Evolutionary conservation across 1,284 basidiomycete species (phyloP), one percentile per base, ranked within the genome.

Genomic region (Vanrija humicola): DNA sequence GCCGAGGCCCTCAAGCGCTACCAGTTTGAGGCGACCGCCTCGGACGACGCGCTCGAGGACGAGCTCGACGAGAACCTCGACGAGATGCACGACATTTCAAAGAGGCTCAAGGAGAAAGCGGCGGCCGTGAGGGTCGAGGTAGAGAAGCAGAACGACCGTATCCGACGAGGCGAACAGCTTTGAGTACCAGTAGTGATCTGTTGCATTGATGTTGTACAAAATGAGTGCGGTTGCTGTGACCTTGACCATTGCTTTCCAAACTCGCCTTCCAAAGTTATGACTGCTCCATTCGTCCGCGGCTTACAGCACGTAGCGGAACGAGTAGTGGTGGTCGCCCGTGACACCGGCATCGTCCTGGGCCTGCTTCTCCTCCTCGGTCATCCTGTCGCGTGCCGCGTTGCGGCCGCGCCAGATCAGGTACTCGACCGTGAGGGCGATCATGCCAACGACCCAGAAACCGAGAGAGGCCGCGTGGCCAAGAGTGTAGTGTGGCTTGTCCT

Each of bases 1-100:
- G 46, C 47, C 43, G 54, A 49, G 47, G 43, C 40, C 43, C 60
- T 56, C 54, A 48, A 56, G 68, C 83, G 89, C 26, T 98, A 86
- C 75, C 94, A 98, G 75, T 98, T 98, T 67, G 95, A 98, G 64
- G 86, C 86, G n/a, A 89, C 86, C 38, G 89, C 83, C 16, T 92
- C 89, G n/a, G 96, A 99, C 69, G 94, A 98, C 69, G 93, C 96
- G 77, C 69, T 84, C 47, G 83, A 84, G 65, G 79, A 83, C 59
- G 82, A 94, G 73, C 72, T 98, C 23, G 95, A 98, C 67, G 84
- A 85, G 62, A 98, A 98, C 74, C 78, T 99, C 48, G 86, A 92
- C 73, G 92, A 97, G 77, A 90, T 96, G 58, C 80, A 84, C 44
- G 86, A 86, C 55, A 83, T 89, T 48, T 86, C 89, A 4, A 88